Evolutionary conservation across 257 asterid genomes (phyloP), one percentile per base, ranked within the genome.

Genomic region (Schizonepeta tenuifolia): DNA sequence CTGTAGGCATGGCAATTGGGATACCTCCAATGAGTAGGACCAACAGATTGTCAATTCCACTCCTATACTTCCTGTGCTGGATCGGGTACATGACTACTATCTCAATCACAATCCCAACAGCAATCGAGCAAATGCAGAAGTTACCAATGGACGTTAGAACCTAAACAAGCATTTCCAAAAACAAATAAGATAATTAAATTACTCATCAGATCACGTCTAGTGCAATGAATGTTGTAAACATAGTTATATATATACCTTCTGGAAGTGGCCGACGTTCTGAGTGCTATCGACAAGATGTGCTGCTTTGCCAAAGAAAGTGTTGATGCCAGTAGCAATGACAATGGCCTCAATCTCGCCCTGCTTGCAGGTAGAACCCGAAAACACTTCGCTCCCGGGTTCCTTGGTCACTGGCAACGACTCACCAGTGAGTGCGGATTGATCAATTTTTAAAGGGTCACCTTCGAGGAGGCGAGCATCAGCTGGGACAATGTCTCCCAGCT

Each of bases 1-100:
- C 97, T 0, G 97, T 91, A 1, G 97, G 97, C 97, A 91, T 91
- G 38, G 97, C 97, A 17, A 91, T 91, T 6, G 97, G 97, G 44
- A 91, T 91, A 31, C 97, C 97, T 67, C 97, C 97, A 56, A 91
- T 91, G 62, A 88, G 88, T 22, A 91, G 83, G 36, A 91, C 97
- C 67, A 91, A 69, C 44, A 91, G 69, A 67, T 91, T 91, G 51
- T 91, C 96, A 8, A 91, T 87, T 24, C 96, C 96, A 24, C 84
- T 82, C 31, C 97, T 86, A 71, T 91, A 91, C 26, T 51, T 56
- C 35, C 95, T 77, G 7, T 77, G 87, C 74, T 91, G 97, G 54
- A 91, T 91, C 0, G 92, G 94, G 79, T 79, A 91, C 97, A 91
- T 91, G 12, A 87, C 95, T 12, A 91, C 36, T 5, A 89, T 50